Evolutionary conservation across 2,329 filamentous ascomycete species (phyloP).

Genomic region (Cryoendolithus antarcticus): DNA sequence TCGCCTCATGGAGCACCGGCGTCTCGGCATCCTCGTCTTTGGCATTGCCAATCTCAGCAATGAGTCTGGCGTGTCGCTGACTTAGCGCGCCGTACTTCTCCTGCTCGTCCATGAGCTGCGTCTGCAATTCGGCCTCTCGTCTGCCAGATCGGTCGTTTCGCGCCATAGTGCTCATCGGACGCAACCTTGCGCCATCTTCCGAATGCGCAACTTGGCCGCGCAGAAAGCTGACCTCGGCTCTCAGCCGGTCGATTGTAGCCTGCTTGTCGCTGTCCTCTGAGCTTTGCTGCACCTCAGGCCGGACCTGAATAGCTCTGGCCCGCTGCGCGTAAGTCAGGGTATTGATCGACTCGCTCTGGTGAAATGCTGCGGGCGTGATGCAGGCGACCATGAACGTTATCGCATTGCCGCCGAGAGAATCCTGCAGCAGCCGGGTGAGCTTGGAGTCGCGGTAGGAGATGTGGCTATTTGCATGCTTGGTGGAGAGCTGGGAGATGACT

Average conservation of each 20-base stretch:
- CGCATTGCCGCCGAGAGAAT: slow-evolving; percentile 90
- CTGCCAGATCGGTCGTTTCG: slow-evolving; percentile 52
- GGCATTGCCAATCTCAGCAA: slow-evolving; percentile 82
- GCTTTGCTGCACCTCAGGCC: slow-evolving; percentile 86
- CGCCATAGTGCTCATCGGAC: slow-evolving; percentile 42
- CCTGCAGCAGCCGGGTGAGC: slow-evolving; percentile 85
- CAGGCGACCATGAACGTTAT: slow-evolving; percentile 99
- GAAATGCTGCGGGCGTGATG: slow-evolving; percentile 92
- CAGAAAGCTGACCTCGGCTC: slow-evolving; percentile 85
- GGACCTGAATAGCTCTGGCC: slow-evolving; percentile 91
- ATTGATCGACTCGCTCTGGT: slow-evolving; percentile 93
- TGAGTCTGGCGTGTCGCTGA: slow-evolving; percentile 86
- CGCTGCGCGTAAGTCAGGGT: slow-evolving; percentile 93
- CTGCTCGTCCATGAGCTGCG: slow-evolving; percentile 81
- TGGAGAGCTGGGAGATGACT: slow-evolving; percentile 95
- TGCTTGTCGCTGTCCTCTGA: slow-evolving; percentile 87
- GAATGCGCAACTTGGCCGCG: slow-evolving; percentile 83
- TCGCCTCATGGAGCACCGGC: slow-evolving; percentile 46
- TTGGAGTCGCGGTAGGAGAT: slow-evolving; percentile 98
- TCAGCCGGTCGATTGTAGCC: slow-evolving; percentile 81
- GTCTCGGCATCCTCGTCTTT: slow-evolving; percentile 51
- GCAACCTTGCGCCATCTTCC: slow-evolving; percentile 52
- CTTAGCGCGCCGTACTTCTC: slow-evolving; percentile 90
- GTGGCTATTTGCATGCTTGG: slow-evolving; percentile 72
- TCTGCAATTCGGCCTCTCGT: slow-evolving; percentile 79